phyloP scores from a whole-genome alignment of 495 filamentous ascomycete genomes.

The Clohesyomyces aquaticus region DNA sequence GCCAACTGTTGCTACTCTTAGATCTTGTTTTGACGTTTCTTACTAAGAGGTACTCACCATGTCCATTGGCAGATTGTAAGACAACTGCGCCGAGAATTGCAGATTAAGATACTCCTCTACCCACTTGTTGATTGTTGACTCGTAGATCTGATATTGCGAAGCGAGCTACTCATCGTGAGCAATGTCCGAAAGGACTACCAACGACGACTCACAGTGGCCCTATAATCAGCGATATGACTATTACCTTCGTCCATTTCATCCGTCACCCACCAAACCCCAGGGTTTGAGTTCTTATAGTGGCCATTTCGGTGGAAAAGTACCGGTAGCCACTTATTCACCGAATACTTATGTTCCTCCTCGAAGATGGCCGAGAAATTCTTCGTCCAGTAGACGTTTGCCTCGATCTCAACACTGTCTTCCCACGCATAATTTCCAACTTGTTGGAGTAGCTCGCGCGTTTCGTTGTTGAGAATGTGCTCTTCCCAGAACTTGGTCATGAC shows the following conservation, averaged over 20 bases:
- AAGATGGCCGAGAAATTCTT: constrained; percentile 37
- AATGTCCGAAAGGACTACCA: not conserved
- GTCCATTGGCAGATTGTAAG: constrained; percentile 45
- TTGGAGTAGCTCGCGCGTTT: constrained; percentile 36
- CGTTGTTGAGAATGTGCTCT: constrained; percentile 40
- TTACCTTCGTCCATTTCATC: constrained; percentile 34
- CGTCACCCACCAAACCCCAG: constrained; percentile 32
- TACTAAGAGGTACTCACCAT: constrained; percentile 23
- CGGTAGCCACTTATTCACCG: constrained; percentile 34
- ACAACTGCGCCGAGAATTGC: constrained; percentile 41
- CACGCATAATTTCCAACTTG: constrained; percentile 42
- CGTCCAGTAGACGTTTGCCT: constrained; percentile 27
- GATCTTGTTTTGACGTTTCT: not conserved
- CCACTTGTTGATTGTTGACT: constrained; percentile 30
- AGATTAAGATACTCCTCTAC: constrained; percentile 30
- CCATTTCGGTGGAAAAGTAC: constrained; percentile 31
- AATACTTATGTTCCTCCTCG: constrained; percentile 31
- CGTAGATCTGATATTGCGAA: constrained; percentile 23
- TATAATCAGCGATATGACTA: constrained; percentile 42
- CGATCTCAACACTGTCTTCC: constrained; percentile 27
- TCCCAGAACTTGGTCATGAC: constrained; percentile 44
- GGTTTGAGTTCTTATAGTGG: constrained; percentile 5
- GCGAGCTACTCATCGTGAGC: constrained; percentile 16
- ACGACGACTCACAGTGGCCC: constrained; percentile 16
- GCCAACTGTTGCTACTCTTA: constrained; percentile 5